These are phyloP conservation scores for Collybia mongolica DNA, from an alignment of 768 basidiomycete genomes.

Conservation along the genomic window DNA sequence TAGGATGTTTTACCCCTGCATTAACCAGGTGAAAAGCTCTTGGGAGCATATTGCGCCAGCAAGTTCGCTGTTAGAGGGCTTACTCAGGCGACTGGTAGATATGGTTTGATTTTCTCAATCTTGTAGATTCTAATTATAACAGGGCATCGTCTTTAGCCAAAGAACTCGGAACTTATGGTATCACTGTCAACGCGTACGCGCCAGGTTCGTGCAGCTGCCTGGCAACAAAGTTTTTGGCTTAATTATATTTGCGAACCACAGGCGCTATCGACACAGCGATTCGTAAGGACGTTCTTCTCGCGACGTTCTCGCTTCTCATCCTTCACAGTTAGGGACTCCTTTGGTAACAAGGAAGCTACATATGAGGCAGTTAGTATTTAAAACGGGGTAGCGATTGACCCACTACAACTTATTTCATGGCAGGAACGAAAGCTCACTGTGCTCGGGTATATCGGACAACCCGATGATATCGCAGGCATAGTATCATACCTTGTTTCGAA, in stretches of 20 bases:
- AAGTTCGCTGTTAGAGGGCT: conserved; percentile 23
- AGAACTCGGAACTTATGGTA: conserved; percentile 22
- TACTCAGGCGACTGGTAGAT: conserved; percentile 17
- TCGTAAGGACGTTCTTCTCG: not conserved
- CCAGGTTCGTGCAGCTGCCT: conserved; percentile 18
- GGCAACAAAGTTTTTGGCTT: not conserved
- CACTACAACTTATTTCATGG: not conserved
- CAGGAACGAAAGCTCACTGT: conserved; percentile 6
- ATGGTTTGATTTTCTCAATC: too few relatives aligned
- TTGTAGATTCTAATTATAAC: not conserved
- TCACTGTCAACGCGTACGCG: conserved; percentile 35
- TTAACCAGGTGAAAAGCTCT: conserved; percentile 6
- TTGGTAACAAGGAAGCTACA: too few relatives aligned
- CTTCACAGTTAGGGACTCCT: too few relatives aligned
- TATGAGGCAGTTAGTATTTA: too few relatives aligned
- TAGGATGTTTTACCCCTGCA: not conserved
- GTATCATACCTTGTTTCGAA: conserved; percentile 34
- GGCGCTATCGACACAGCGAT: conserved; percentile 8
- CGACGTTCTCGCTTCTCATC: too few relatives aligned
- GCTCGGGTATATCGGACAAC: conserved; percentile 13
- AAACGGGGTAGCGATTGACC: not conserved
- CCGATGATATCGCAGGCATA: conserved; percentile 32
- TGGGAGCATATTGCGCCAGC: conserved; percentile 15
- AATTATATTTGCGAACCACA: not conserved
- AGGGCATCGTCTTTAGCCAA: conserved; percentile 6